Percentiles rank a stretch among this genome's conserved stretches.
phyloP scores from a whole-genome alignment of 2,329 filamentous ascomycete species.

The Exophiala lecanii-corni region DNA sequence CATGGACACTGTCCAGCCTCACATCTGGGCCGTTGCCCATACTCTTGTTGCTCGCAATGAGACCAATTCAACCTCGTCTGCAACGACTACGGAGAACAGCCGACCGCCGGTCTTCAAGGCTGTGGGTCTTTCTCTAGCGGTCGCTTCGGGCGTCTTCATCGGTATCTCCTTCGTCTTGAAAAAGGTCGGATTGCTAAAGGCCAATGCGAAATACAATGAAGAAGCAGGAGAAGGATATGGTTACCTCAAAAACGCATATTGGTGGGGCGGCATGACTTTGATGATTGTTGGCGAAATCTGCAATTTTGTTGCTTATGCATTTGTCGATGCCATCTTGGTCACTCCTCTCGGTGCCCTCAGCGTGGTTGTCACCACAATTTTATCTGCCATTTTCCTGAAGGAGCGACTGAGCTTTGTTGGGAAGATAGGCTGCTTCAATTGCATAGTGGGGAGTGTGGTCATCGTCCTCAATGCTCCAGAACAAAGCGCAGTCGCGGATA shows the following conservation, averaged over 20 bases:
- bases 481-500: constrained; percentile 77
- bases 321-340: constrained; percentile 92
- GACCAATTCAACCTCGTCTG: constrained; percentile 18
- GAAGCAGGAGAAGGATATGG: constrained; percentile 94
- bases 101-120: constrained; percentile 68
- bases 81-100: constrained; percentile 14
- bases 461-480: constrained; percentile 91
- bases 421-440: constrained; percentile 92
- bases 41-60: constrained; percentile 24
- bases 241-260: constrained; percentile 89
- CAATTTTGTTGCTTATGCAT: constrained; percentile 96
- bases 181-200: constrained; percentile 83
- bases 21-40: constrained; percentile 24
- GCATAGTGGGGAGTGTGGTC: constrained; percentile 85
- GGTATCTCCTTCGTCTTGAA: constrained; percentile 93
- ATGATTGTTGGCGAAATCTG: constrained; percentile 97
- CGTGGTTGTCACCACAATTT: constrained; percentile 84
- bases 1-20: constrained; percentile 21
- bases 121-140: constrained; percentile 78
- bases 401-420: constrained; percentile 93
- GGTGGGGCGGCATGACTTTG: constrained; percentile 93
- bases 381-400: constrained; percentile 93
- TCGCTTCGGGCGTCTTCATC: constrained; percentile 87
- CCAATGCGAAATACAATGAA: constrained; percentile 95
- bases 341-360: constrained; percentile 86